A percentile compares a stretch with the other conserved stretches of the same genome.
phyloP scores from a whole-genome alignment of 106 monocot species.

The Platanthera guangdongensis region DNA sequence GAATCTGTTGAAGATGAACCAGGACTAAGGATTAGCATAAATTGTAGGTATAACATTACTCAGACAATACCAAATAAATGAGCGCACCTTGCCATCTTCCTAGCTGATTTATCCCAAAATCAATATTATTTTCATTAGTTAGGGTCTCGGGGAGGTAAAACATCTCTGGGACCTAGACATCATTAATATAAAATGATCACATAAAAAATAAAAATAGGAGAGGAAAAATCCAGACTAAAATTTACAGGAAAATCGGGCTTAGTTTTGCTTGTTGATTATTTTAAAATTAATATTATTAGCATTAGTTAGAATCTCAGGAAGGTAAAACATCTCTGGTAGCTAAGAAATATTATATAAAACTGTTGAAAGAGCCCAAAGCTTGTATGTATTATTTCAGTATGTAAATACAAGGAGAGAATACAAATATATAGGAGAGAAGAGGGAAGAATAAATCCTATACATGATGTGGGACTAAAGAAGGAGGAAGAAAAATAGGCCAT shows the following conservation, averaged over 20 bases:
- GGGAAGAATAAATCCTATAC: too few relatives aligned
- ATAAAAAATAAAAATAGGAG: background rate
- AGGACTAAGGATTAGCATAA: background rate
- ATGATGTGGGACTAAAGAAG: too few relatives aligned
- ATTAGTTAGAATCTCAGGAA: slow-evolving; percentile 79
- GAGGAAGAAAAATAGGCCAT: too few relatives aligned
- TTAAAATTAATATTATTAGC: slow-evolving; percentile 65
- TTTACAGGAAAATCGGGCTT: background rate
- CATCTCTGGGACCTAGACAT: slow-evolving; percentile 81
- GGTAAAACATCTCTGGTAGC: slow-evolving; percentile 97
- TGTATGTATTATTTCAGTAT: too few relatives aligned
- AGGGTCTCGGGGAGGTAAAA: slow-evolving; percentile 93
- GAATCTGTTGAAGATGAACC: slow-evolving; percentile 42
- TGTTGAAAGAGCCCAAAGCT: too few relatives aligned
- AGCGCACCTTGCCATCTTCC: slow-evolving; percentile 63
- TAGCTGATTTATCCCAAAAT: slow-evolving; percentile 73
- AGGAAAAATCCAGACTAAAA: background rate
- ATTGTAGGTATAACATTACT: background rate
- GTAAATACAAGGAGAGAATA: too few relatives aligned
- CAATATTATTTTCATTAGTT: slow-evolving; percentile 56
- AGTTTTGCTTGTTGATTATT: slow-evolving; percentile 41
- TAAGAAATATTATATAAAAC: slow-evolving; percentile 16
- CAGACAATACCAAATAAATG: background rate
- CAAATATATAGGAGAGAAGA: too few relatives aligned
- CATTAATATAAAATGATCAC: background rate